Evolutionary conservation across 176 grass and related monocot genomes (phyloP).

Genomic region (Oryza glaberrima): DNA sequence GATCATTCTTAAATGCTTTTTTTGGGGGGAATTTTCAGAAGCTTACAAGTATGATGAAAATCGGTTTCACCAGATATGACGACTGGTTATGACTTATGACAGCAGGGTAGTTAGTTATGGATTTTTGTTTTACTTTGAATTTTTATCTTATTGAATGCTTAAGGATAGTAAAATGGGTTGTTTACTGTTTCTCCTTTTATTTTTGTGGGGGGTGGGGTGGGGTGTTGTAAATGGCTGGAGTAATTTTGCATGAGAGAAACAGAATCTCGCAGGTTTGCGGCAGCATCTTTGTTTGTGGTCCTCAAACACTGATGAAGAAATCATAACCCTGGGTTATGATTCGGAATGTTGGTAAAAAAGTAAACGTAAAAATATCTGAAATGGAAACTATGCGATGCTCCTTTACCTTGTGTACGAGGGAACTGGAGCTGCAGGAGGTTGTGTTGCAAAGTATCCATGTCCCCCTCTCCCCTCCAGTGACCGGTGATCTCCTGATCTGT

Average conservation of each 20-base stretch:
- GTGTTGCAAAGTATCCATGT: not conserved
- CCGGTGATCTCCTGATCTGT: slow-evolving; percentile 34
- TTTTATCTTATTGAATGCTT: not conserved
- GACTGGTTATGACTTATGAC: slow-evolving; percentile 4
- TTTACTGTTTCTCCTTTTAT: not conserved
- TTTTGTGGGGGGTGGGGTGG: no score
- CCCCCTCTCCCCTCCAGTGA: slow-evolving; percentile 3
- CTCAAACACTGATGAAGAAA: slow-evolving; percentile 13
- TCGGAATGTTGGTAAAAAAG: not conserved
- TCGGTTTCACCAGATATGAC: not conserved
- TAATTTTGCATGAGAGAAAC: not conserved
- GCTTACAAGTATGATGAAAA: not conserved
- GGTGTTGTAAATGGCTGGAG: not conserved
- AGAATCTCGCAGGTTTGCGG: not conserved
- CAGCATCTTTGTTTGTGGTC: slow-evolving; percentile 28
- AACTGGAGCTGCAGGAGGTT: slow-evolving; percentile 20
- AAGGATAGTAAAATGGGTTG: not conserved
- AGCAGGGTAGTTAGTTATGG: not conserved
- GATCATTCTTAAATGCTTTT: not conserved
- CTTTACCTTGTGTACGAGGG: slow-evolving; percentile 12
- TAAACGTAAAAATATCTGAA: not conserved
- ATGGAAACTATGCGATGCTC: not conserved
- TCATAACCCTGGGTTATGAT: slow-evolving; percentile 3
- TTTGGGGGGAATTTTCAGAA: not conserved
- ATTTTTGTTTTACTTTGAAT: not conserved